Percentiles rank a stretch among this genome's conserved stretches.
These are phyloP conservation scores for Melampsora americana DNA, from an alignment of 1,284 basidiomycete species.

Conservation along the genomic window DNA sequence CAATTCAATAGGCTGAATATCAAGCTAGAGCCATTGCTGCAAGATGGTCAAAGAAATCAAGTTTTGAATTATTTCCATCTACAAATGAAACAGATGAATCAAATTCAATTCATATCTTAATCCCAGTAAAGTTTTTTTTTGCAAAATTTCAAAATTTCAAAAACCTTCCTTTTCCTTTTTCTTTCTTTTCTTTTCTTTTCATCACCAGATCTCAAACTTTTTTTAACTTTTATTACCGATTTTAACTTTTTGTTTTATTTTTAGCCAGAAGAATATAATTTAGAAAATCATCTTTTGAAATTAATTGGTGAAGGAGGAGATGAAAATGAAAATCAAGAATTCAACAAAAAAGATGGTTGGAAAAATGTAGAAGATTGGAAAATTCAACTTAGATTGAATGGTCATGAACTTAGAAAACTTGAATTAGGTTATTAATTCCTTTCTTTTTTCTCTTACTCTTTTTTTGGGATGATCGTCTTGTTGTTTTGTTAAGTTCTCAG, in stretches of 20 bases:
- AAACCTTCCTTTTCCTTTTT: too few relatives aligned
- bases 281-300: conserved; percentile 16
- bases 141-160: too few relatives aligned
- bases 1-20: conserved; percentile 38
- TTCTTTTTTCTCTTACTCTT: too few relatives aligned
- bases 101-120: conserved; percentile 17
- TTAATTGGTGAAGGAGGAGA: conserved; percentile 28
- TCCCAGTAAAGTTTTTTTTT: background rate
- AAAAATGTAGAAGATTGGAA: conserved; percentile 14
- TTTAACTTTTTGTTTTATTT: too few relatives aligned
- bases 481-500: too few relatives aligned
- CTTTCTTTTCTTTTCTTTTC: too few relatives aligned
- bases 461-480: too few relatives aligned
- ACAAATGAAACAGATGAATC: conserved; percentile 16
- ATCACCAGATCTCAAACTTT: too few relatives aligned
- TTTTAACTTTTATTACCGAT: too few relatives aligned
- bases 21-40: conserved; percentile 34
- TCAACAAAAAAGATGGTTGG: conserved; percentile 11
- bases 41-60: conserved; percentile 8
- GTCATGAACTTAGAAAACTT: background rate
- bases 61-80: conserved; percentile 6
- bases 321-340: background rate
- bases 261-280: conserved; percentile 14
- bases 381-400: background rate
- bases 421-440: conserved; percentile 31